Conservation (phyloP, 306 rosid species). For the Quercus suber region DNA sequence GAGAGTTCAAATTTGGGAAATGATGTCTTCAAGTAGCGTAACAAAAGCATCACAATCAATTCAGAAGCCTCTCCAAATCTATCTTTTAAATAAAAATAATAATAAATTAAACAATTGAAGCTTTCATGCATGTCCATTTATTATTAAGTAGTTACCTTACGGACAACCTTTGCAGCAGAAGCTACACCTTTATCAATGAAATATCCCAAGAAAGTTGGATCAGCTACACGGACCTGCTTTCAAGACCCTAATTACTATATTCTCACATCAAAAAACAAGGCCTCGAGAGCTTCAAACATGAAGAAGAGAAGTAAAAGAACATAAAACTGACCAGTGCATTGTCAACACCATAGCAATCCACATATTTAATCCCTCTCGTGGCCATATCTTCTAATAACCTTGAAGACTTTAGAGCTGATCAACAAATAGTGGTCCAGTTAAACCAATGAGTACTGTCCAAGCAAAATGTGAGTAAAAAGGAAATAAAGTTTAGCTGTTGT, state of each 20-base stretch:
- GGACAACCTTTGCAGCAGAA: slow-evolving; percentile 95
- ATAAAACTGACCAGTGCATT: slow-evolving; percentile 73
- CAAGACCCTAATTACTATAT: slow-evolving; percentile 37
- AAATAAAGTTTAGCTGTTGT: slow-evolving; percentile 18
- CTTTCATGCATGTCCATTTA: background rate
- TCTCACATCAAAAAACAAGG: slow-evolving; percentile 20
- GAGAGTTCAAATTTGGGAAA: background rate
- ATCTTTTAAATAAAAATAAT: background rate
- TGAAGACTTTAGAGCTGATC: slow-evolving; percentile 76
- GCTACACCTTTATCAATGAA: slow-evolving; percentile 95
- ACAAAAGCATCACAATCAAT: background rate
- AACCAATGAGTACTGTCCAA: slow-evolving; percentile 7
- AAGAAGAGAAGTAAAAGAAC: slow-evolving; percentile 11
- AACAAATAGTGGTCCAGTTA: slow-evolving; percentile 6
- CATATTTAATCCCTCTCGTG: slow-evolving; percentile 73
- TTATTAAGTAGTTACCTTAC: slow-evolving; percentile 58
- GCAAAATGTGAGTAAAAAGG: slow-evolving; percentile 10
- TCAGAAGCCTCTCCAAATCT: background rate
- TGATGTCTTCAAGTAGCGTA: background rate
- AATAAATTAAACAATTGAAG: background rate
- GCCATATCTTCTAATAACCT: slow-evolving; percentile 93
- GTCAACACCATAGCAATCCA: slow-evolving; percentile 98
- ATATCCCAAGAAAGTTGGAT: slow-evolving; percentile 92
- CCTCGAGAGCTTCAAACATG: slow-evolving; percentile 1
- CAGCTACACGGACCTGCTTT: slow-evolving; percentile 94